Base-by-base conservation (phyloP, 768 basidiomycete species). In the Leccinellum luteum region DNA sequence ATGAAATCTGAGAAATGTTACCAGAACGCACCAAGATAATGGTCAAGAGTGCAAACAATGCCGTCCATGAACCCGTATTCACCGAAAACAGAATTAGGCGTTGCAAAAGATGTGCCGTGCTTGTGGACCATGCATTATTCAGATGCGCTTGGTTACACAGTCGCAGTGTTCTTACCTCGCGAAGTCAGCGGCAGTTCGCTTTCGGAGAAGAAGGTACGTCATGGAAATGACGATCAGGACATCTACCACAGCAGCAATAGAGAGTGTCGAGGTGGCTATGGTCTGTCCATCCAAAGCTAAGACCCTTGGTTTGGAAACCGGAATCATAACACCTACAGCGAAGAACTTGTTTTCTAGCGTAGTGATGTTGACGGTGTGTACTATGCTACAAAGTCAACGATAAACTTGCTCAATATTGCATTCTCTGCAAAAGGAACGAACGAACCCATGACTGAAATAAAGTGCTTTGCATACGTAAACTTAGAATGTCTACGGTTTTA, bases 11-110 rank as follows among this genome's bases (percentile, higher is more conserved):
- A 14, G 17, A 31, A 55, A 21, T 13, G 12, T 19, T 17, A 27
- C 13, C 19, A 25, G 66, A 82, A 84, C 35, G 44, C 59, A 61
- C 86, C 78, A 13, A 80, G 79, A 57, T 81, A 8, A 50, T 0
- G 2, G 48, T 70, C 4, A 79, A 77, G 67, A 84, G 82, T 6
- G 77, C 71, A 4, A 64, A 68, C 0, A 79, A 79, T 59, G 85
- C 84, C 15, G 82, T 76, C 14, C 79, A 80, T 12, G 83, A 76
- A 1, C 81, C 75, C 4, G 57, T 52, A 19, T 54, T 52, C 8
- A 57, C 48, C 1, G 57, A 48, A 27, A 62, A 62, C 6, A 65
- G 7, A 0, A 3, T 49, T 6, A 65, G 54, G 17, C 56, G 57
- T 38, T 56, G 56, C 5, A 64, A 49, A n/a, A 65, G 2, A 12